Evolutionary conservation across 306 rosid species (phyloP).

Genomic region (Sophora flavescens): DNA sequence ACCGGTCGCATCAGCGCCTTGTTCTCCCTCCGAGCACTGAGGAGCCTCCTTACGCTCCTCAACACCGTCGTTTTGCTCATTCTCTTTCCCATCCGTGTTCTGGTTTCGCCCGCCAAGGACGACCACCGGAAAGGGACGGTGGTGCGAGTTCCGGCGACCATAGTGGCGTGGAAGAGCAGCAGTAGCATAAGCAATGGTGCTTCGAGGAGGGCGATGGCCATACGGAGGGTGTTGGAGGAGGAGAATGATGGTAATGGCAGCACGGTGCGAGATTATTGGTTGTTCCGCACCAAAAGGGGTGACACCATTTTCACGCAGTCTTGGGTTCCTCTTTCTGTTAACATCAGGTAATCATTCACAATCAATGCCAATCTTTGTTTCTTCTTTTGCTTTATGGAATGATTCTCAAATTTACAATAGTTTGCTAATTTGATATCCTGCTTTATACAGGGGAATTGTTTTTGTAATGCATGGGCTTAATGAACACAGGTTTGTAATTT

Average conservation of each 20-base stretch:
- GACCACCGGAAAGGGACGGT: conserved; percentile 43
- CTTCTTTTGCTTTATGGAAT: no score
- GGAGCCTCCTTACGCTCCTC: conserved; percentile 54
- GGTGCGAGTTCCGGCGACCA: conserved; percentile 51
- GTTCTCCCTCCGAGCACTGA: conserved; percentile 56
- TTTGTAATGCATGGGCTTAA: conserved; percentile 90
- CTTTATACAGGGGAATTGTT: conserved; percentile 85
- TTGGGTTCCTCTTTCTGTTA: conserved; percentile 62
- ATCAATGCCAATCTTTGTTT: neutral
- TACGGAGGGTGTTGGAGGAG: conserved; percentile 38
- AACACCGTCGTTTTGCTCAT: conserved; percentile 55
- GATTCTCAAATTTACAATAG: no score
- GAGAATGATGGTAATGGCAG: no score
- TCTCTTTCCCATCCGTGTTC: conserved; percentile 54
- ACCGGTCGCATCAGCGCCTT: conserved; percentile 70
- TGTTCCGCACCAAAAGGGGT: conserved; percentile 54
- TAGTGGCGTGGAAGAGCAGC: conserved; percentile 52
- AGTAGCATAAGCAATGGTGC: conserved; percentile 11
- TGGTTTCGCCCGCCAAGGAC: conserved; percentile 35
- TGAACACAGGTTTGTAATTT: conserved; percentile 83
- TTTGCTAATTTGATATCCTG: neutral
- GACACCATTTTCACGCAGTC: conserved; percentile 67
- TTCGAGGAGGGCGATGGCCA: conserved; percentile 60
- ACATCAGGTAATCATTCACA: conserved; percentile 55
- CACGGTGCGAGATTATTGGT: conserved; percentile 50